A percentile compares a stretch with the other conserved stretches of the same genome.
Conservation (phyloP, 2,329 filamentous ascomycete species). For the Cephalotrichum gorgonifer region DNA sequence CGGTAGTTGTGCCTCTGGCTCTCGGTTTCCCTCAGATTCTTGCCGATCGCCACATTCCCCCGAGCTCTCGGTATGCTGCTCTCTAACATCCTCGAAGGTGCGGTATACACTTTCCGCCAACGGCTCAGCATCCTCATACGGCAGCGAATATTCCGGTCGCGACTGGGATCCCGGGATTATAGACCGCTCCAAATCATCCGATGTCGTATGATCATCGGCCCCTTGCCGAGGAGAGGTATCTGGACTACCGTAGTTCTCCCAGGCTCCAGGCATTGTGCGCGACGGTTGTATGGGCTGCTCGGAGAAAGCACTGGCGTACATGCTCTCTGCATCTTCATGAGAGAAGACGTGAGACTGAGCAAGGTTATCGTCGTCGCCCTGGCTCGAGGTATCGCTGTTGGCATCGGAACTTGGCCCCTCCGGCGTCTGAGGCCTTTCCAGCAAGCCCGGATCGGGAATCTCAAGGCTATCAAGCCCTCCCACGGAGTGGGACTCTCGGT, state of each 20-base stretch:
- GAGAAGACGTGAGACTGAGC: slow-evolving; percentile 61
- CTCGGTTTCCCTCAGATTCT: background rate
- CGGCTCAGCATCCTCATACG: background rate
- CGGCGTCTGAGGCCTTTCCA: background rate
- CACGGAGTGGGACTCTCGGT: background rate
- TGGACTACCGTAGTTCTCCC: slow-evolving; percentile 25
- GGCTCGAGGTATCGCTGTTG: slow-evolving; percentile 7
- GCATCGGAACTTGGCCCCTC: background rate
- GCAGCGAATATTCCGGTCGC: no score
- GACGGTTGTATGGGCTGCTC: slow-evolving; percentile 5
- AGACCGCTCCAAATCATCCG: background rate
- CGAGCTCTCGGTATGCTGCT: background rate
- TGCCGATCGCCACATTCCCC: background rate
- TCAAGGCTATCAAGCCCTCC: background rate
- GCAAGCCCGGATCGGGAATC: background rate
- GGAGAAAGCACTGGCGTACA: slow-evolving; percentile 72
- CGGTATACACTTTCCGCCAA: background rate
- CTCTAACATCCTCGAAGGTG: background rate
- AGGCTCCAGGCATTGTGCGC: slow-evolving; percentile 39
- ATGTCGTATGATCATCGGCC: background rate
- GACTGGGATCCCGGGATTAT: no score
- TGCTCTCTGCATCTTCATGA: slow-evolving; percentile 72
- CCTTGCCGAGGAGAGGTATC: background rate
- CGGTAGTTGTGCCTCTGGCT: background rate
- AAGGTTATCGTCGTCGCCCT: slow-evolving; percentile 39